Base-by-base conservation (phyloP, 257 asterid genomes). In the Coffea canephora region DNA sequence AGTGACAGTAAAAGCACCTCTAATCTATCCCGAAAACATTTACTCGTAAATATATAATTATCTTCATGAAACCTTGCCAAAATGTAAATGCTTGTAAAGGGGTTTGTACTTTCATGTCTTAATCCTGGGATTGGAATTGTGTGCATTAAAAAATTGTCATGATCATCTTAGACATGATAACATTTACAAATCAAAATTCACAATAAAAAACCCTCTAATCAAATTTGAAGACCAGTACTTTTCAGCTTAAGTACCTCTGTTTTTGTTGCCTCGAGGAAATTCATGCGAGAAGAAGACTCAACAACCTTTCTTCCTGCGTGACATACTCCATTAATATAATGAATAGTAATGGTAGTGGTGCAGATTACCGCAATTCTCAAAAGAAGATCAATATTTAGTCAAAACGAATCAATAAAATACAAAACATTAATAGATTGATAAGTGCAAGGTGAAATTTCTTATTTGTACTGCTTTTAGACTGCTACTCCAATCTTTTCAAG, bases 281-380 rank as follows among this genome's bases (percentile, higher is more conserved):
- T 74, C 76, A 52, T 71, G 69, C 39, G 66, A 59, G 69, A 74
- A 68, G 82, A 71, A 75, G 83, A 78, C 45, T 45, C 71, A 39
- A 66, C 76, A 68, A 59, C 78, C 61, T 75, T 75, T 49, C 49
- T 81, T 76, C 74, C 89, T 83, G 89, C 81, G 61, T 31, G 74
- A 36, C 49, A 49, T 39, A 19, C 18, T 69, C 50, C 73, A 78
- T 83, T 67, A 78, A 39, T 48, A 57, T 65, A 23, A 75, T 41
- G 18, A 57, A 57, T 65, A 23, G 68, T 41, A 4, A 57, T 21
- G 7, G 31, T 59, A 23, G 13, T 21, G 66, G 65, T 21, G 66
- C 3, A 59, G 11, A 59, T 21, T 19, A 57, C 19, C 27, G 27
- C 5, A 57, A 5, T 57, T 57, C 0, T 5, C 65, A 19, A 57